Evolutionary conservation across 768 basidiomycete species (phyloP), one percentile per base, ranked within the genome.

Genomic region (Trametes villosa): DNA sequence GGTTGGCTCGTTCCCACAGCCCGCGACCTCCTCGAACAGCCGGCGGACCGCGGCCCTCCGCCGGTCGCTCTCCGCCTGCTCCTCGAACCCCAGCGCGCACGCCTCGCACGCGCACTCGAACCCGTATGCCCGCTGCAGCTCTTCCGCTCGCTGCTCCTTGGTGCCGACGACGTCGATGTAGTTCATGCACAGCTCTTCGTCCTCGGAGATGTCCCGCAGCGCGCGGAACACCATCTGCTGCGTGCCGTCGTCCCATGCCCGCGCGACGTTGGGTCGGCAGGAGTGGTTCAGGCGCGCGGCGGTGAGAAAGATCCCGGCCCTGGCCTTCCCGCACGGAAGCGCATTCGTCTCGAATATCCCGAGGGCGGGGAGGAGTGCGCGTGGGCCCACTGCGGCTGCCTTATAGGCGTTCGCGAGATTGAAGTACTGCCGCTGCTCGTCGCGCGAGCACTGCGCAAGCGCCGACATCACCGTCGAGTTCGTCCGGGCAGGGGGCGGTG

Each of bases 301-400:
- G 38, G 62, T 53, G n/a, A 73, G 60, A 65, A 74, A 74, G 18
- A 74, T 44, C 13, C 72, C 73, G 24, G 50, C 54, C 59, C 29
- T 40, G 8, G 13, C 46, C 44, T 38, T 51, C 47, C 40, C 62
- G 60, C 62, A 70, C 34, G 66, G 68, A 13, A 73, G 49, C 8
- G 70, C 66, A 54, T 74, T 74, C 6, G 73, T 71, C 55, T 70
- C 65, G 60, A 71, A 73, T 36, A 71, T 71, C 9, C 68, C 72
- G 2, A 68, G 57, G 0, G 68, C 68, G 4, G 71, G 70, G 2
- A 68, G 68, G 51, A 70, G 63, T 4, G 53, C 41, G 9, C 52
- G 62, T n/a, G 36, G 31, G 18, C 62, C 62, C 15, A 6, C 15
- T 33, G 27, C 46, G 11, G 54, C 49, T 26, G n/a, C 15, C 41